Percentiles rank a stretch among this genome's conserved stretches.
phyloP scores from a whole-genome alignment of 2,329 filamentous ascomycete species.

The Epichloe brachyelytri region DNA sequence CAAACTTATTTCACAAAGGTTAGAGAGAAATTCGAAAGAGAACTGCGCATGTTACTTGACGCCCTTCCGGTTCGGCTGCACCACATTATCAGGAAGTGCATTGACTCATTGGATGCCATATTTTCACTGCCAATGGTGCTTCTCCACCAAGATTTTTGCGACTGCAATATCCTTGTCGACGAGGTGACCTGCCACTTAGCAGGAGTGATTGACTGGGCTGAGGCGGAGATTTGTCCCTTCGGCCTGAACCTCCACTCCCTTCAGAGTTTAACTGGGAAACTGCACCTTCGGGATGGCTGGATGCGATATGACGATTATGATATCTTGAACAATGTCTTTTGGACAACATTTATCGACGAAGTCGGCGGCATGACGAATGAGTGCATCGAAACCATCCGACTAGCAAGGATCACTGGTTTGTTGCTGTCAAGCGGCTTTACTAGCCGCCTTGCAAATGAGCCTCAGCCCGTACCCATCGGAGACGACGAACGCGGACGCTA shows the following conservation, averaged over 20 bases:
- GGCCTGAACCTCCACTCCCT: constrained; percentile 25
- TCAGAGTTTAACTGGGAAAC: constrained; percentile 18
- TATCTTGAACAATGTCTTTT: constrained; percentile 18
- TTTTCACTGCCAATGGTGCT: constrained; percentile 27
- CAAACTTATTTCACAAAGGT: constrained; percentile 14
- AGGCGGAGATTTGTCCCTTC: constrained; percentile 27
- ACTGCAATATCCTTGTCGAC: constrained; percentile 27
- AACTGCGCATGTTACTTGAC: constrained; percentile 19
- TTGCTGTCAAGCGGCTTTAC: constrained; percentile 25
- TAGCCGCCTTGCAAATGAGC: constrained; percentile 17
- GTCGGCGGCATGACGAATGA: constrained; percentile 16
- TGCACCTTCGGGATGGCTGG: constrained; percentile 24
- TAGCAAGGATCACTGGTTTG: constrained; percentile 20
- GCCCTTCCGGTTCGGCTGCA: constrained; percentile 23
- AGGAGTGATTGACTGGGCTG: constrained; percentile 30
- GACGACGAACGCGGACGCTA: constrained; percentile 25
- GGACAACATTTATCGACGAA: constrained; percentile 18
- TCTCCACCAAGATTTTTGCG: constrained; percentile 24
- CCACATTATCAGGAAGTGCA: constrained; percentile 16
- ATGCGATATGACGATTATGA: constrained; percentile 21
- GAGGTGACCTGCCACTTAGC: constrained; percentile 21
- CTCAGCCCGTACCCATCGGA: constrained; percentile 20
- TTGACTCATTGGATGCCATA: constrained; percentile 19
- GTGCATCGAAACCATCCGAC: constrained; percentile 15
- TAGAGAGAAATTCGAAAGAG: constrained; percentile 14